phyloP scores from a whole-genome alignment of 441 rosid species.

The Adansonia gregorii region DNA sequence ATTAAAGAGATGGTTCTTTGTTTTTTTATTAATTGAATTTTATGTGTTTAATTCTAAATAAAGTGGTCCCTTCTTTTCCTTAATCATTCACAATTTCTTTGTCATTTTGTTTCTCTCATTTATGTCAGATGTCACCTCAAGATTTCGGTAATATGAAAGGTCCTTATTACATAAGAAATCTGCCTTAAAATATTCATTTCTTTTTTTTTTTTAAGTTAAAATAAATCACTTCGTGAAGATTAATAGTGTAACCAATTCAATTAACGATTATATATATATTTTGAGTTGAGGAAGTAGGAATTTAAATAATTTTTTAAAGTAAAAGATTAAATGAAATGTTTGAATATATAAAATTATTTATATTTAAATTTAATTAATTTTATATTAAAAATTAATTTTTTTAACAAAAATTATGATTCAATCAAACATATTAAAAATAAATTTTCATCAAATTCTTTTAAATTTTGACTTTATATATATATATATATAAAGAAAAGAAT shows the following conservation, averaged over 20 bases:
- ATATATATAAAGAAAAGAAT: too few species aligned
- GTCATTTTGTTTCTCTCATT: neutral
- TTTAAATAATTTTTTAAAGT: too few species aligned
- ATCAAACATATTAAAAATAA: too few species aligned
- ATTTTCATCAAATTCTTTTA: neutral
- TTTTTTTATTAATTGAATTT: neutral
- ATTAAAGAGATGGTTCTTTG: neutral
- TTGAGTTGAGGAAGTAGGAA: too few species aligned
- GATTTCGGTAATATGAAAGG: neutral
- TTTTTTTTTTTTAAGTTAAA: neutral
- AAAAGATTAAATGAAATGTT: too few species aligned
- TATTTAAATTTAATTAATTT: too few species aligned
- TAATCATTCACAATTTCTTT: neutral
- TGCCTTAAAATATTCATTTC: neutral
- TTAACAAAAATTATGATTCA: too few species aligned
- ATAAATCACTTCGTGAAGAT: neutral
- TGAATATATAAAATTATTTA: too few species aligned
- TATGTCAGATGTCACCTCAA: neutral
- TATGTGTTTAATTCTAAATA: neutral
- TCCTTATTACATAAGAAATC: neutral
- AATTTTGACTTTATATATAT: too few species aligned
- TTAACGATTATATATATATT: too few species aligned
- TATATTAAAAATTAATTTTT: too few species aligned
- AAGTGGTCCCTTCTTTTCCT: neutral
- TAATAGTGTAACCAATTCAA: too few species aligned